phyloP scores from a whole-genome alignment of 768 basidiomycete genomes.

The Lentinula raphanica region DNA sequence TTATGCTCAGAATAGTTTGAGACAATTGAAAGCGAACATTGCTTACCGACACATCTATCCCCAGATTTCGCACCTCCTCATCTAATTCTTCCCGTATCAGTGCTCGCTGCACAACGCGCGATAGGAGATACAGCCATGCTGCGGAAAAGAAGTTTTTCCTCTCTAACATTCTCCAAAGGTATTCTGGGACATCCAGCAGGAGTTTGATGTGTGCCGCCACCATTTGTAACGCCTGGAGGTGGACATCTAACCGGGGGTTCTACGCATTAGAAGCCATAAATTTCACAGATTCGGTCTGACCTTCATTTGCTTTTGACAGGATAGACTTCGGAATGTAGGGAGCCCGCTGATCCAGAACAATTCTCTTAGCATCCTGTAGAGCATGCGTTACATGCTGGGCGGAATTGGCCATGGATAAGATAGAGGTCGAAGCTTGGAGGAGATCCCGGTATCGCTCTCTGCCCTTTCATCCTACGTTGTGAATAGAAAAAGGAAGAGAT shows the following conservation, averaged over 20 bases:
- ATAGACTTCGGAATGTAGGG: slow-evolving; percentile 38
- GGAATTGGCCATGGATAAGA: slow-evolving; percentile 69
- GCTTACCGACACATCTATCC: slow-evolving; percentile 60
- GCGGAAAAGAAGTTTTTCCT: slow-evolving; percentile 75
- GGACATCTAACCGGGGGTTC: slow-evolving; percentile 42
- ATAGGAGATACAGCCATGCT: slow-evolving; percentile 81
- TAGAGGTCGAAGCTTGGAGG: slow-evolving; percentile 80
- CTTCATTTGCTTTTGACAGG: slow-evolving; percentile 24
- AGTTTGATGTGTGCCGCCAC: slow-evolving; percentile 88
- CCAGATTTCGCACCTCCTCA: slow-evolving; percentile 50
- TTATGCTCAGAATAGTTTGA: not conserved
- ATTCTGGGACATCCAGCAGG: slow-evolving; percentile 88
- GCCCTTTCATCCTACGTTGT: slow-evolving; percentile 46
- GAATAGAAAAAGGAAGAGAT: slow-evolving; percentile 10
- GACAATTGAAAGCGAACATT: not conserved
- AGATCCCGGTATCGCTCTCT: slow-evolving; percentile 90
- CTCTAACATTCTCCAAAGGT: slow-evolving; percentile 85
- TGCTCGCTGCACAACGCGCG: slow-evolving; percentile 78
- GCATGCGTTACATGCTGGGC: slow-evolving; percentile 60
- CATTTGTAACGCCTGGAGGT: slow-evolving; percentile 62
- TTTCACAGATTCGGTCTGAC: not conserved
- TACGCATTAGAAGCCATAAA: not conserved
- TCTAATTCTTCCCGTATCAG: slow-evolving; percentile 61
- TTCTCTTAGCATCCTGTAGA: slow-evolving; percentile 54
- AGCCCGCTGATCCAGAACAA: slow-evolving; percentile 44